These are phyloP conservation scores for Sindora glabra DNA, from an alignment of 306 rosid genomes.

Conservation along the genomic window DNA sequence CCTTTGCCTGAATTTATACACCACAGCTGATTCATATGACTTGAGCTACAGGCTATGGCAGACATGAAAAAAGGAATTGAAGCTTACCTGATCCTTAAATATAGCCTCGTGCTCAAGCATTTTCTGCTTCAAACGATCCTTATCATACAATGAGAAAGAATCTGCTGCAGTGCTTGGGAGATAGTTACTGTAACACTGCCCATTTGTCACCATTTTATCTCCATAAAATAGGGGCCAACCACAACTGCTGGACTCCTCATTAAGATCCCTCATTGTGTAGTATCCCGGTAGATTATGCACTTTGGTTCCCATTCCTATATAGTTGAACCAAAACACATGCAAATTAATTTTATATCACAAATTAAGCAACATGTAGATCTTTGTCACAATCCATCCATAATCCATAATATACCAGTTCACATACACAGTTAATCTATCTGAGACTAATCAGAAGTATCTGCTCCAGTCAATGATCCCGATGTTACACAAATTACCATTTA, in stretches of 20 bases:
- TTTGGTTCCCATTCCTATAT: constrained; percentile 97
- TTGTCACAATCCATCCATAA: not conserved
- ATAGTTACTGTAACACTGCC: constrained; percentile 56
- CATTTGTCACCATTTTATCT: constrained; percentile 55
- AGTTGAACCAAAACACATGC: constrained; percentile 11
- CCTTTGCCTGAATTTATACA: no score
- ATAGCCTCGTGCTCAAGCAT: constrained; percentile 88
- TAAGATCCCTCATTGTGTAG: constrained; percentile 90
- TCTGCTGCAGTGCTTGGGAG: constrained; percentile 38
- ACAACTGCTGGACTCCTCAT: constrained; percentile 87
- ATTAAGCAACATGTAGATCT: not conserved
- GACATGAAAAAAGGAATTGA: not conserved
- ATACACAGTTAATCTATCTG: constrained; percentile 9
- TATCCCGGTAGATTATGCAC: constrained; percentile 75
- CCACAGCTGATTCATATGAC: not conserved
- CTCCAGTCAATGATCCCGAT: not conserved
- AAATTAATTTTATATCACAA: not conserved
- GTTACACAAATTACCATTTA: not conserved
- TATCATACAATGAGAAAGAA: constrained; percentile 49
- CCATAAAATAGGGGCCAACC: constrained; percentile 69
- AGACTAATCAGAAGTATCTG: not conserved
- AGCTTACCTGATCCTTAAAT: constrained; percentile 79
- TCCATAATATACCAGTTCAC: constrained; percentile 5
- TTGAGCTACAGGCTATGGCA: not conserved
- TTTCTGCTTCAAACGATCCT: constrained; percentile 66